phyloP scores from a whole-genome alignment of 2,329 filamentous ascomycete genomes.

The Arthrobotrys musiformis region DNA sequence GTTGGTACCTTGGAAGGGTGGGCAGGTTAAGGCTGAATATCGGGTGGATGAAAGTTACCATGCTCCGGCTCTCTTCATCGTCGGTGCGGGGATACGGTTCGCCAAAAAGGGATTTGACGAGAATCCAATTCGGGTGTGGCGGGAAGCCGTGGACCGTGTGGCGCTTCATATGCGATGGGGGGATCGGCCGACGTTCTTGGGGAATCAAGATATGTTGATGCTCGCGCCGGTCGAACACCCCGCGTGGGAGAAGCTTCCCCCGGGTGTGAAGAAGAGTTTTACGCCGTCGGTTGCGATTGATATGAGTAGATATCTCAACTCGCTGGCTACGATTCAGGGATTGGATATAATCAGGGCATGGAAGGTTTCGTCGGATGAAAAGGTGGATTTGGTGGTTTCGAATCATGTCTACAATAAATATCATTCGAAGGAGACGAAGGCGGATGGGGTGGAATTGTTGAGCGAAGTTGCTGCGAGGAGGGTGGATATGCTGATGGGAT shows the following conservation, averaged over 20 bases:
- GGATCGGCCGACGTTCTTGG: slow-evolving; percentile 26
- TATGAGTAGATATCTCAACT: slow-evolving; percentile 68
- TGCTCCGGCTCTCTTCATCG: slow-evolving; percentile 66
- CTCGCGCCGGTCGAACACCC: slow-evolving; percentile 67
- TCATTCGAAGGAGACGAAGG: slow-evolving; percentile 63
- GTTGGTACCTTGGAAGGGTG: slow-evolving; percentile 62
- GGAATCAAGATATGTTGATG: slow-evolving; percentile 61
- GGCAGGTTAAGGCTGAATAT: slow-evolving; percentile 37
- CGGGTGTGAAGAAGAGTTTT: slow-evolving; percentile 64
- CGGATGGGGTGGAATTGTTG: slow-evolving; percentile 67
- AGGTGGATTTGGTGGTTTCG: slow-evolving; percentile 36
- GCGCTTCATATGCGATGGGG: slow-evolving; percentile 62
- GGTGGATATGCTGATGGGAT: slow-evolving; percentile 68
- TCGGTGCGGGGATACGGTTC: slow-evolving; percentile 70
- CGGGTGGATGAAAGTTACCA: slow-evolving; percentile 21
- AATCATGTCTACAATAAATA: slow-evolving; percentile 65
- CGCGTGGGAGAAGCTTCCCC: slow-evolving; percentile 64
- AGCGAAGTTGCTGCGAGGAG: slow-evolving; percentile 65
- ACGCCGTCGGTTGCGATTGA: slow-evolving; percentile 66
- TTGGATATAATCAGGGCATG: slow-evolving; percentile 67
- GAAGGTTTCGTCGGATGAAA: slow-evolving; percentile 37
- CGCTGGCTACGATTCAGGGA: slow-evolving; percentile 62
- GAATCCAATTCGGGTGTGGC: slow-evolving; percentile 58
- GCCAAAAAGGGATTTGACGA: slow-evolving; percentile 61
- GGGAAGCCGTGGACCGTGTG: slow-evolving; percentile 65